Evolutionary conservation across 306 rosid species (phyloP), one percentile per base, ranked within the genome.

Genomic region (Astragalus membranaceus): DNA sequence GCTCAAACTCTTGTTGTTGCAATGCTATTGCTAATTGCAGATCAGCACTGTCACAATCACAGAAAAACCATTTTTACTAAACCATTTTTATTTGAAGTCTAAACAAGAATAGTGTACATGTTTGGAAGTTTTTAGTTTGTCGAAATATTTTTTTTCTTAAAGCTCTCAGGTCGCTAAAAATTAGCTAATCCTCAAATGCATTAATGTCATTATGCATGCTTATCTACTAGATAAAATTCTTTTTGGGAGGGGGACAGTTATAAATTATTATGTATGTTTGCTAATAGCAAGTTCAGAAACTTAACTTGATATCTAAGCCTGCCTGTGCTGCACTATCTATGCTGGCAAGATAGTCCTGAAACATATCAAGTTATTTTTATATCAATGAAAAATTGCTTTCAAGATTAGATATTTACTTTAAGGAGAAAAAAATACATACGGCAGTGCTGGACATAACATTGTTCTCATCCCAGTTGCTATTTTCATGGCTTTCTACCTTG

Each of bases 1-100:
- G 97, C 55, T 89, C 99, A 69, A 91, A 91, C 85, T 95, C 99
- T 76, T 91, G 95, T 73, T 95, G 99, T 82, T 95, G 99, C 80
- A 95, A 88, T 58, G 96, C 93, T 70, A 91, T 87, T 59, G 99
- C 99, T 78, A 95, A 70, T 85, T 89, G 96, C 77, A 95, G 84
- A 83, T 95, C 99, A 75, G 95, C 69, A 75, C 99, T 95, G 97
- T 68, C 73, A 79, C 60, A 79, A 57, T 58, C 60, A 73, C 33
- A 70, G 60, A 37, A 46, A 49, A 56, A 58, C 41, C 12, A 17
- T 36, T 57, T 74, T 74, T 13, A 52, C 58, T 55, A 74, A 74
- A 50, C 41, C 61, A 29, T 42, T 42, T 52, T 32, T 16, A 78
- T 29, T 48, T 49, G 37, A 41, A 58, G 60, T 39, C 57, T 53